Evolutionary conservation across 2,329 filamentous ascomycete genomes (phyloP), one percentile per base, ranked within the genome.

Genomic region (Alternaria sp.): DNA sequence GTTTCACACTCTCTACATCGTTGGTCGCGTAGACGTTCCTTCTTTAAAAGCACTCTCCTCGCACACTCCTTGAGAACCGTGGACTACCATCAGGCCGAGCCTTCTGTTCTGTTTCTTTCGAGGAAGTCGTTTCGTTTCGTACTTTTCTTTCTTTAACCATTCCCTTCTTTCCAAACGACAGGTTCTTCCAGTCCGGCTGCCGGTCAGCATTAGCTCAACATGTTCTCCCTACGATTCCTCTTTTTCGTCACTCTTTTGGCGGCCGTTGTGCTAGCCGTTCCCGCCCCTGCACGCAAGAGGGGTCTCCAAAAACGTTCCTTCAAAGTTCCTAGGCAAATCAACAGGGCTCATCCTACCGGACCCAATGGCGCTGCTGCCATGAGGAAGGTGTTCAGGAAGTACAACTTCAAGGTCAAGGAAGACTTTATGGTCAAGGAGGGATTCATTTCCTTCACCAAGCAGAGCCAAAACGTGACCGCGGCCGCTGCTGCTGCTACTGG

Each of bases 341-440:
- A 88, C 68, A 80, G 80, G n/a, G 81, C 81, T 57, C 87, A 88
- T 73, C 81, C 82, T 22, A 74, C 73, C 53, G 74, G 74, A 27
- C 74, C 73, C 49, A 84, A 90, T 80, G 89, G 89, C n/a, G 81
- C 84, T 7, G 74, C 80, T 59, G 88, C 89, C 52, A 82, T 94
- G 67, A 79, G 85, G 52, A 91, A 87, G 78, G 87, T 90, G 16
- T 89, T 90, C 75, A 80, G 83, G 69, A 94, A 94, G 76, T 93
- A 85, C 77, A 85, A 86, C 63, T 85, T 75, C 57, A 59, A 69
- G 41, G 67, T 67, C n/a, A 68, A 64, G 56, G 64, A 60, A 20
- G 61, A 67, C 25, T 72, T 71, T 3, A 63, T 67, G 48, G 56
- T 57, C 38, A 65, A 60, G 54, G 67, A 72, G 28, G 74, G 72